These are phyloP conservation scores for Fraxinus cuspidata DNA, from an alignment of 257 asterid genomes.

Conservation along the genomic window DNA sequence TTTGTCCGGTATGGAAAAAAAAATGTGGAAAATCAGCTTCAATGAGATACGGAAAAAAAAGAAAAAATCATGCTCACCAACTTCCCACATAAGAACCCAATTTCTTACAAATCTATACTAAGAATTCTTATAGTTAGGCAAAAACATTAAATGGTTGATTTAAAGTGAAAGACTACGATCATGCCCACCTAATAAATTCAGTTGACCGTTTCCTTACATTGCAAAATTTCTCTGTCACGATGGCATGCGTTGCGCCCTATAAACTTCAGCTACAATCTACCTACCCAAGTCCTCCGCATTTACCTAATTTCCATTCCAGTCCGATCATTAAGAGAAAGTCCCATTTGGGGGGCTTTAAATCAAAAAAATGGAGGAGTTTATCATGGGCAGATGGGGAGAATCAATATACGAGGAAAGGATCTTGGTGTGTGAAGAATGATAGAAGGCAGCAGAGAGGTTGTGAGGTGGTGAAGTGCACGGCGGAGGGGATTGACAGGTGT, in stretches of 20 bases:
- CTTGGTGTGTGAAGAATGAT: constrained; percentile 15
- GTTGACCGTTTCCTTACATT: neutral
- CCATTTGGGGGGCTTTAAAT: neutral
- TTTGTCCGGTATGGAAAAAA: no score
- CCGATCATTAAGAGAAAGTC: neutral
- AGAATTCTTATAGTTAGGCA: neutral
- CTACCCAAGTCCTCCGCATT: constrained; percentile 23
- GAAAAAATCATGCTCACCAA: no score
- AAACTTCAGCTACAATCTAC: constrained; percentile 25
- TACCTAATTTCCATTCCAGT: constrained; percentile 25
- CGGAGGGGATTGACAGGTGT: constrained; percentile 75
- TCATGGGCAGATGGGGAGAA: constrained; percentile 21
- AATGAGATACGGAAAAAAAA: no score
- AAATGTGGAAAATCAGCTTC: no score
- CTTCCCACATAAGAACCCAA: no score
- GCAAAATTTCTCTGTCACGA: constrained; percentile 36
- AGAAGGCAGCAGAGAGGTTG: constrained; percentile 16
- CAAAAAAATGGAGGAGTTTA: constrained; percentile 15
- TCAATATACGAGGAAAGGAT: constrained; percentile 11
- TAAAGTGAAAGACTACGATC: neutral
- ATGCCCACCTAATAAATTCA: neutral
- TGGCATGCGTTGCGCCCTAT: constrained; percentile 50
- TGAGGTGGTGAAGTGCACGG: constrained; percentile 55
- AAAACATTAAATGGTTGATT: neutral
- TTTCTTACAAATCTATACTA: no score